Evolutionary conservation across 1,284 basidiomycete species (phyloP), one percentile per base, ranked within the genome.

Genomic region (Ustilago xerochloae): DNA sequence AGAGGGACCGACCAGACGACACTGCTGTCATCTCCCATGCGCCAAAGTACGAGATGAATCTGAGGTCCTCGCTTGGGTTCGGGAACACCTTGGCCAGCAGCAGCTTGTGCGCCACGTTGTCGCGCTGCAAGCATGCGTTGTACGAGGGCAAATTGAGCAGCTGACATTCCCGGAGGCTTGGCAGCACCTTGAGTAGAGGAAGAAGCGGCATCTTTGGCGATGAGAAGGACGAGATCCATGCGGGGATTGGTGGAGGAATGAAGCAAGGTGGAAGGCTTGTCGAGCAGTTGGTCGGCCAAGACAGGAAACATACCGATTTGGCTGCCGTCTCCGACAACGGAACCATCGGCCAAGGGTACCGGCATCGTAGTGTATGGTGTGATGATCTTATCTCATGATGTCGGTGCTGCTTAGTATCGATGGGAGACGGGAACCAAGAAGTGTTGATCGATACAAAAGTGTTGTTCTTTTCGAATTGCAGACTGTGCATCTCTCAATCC

Each of bases 181-280:
- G 52, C 26, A 12, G 71, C 49, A 20, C 63, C 61, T 6, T 35
- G 38, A 48, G 51, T 29, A 3, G 56, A 22, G 4, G 50, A 49
- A 18, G 59, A 39, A 12, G 57, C 52, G n/a, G 54, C 57, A 62
- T 73, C 70, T 35, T 61, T 56, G 46, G 59, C 32, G 57, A 77
- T 28, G 45, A 73, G 60, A 13, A 72, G 51, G 20, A 69, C 63
- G 35, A 77, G 74, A 18, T 77, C 74, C 74, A 73, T 77, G 49
- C 74, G 69, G 45, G 74, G 74, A 51, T 73, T 73, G 53, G 64
- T 48, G 30, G 69, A 63, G 20, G 54, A 43, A n/a, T 52, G 62
- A 4, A 77, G 68, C 20, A 76, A 24, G 10, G 28, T 57, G 15
- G 61, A 49, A 3, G 61, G 51, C 30, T 73, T 73, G 38, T 63